Evolutionary conservation across 495 filamentous ascomycete species (phyloP), one percentile per base, ranked within the genome.

Genomic region (Parathielavia hyrcaniae): DNA sequence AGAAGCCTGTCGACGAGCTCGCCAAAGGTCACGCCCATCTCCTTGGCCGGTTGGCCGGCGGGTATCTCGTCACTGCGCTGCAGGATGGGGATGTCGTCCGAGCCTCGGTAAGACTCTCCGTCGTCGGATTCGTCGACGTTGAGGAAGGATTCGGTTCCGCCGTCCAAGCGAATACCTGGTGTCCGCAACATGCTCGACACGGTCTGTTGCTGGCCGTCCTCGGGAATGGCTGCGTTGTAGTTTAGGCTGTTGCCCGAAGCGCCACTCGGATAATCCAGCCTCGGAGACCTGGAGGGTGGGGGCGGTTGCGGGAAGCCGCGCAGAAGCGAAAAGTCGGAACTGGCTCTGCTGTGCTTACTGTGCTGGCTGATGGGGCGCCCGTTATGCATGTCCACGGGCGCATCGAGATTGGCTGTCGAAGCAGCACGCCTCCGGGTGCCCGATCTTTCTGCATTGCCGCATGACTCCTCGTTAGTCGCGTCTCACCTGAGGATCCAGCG

Each of bases 1-100:
- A 97, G 75, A 34, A 98, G 77, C 44, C 89, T 85, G 69, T 97
- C 90, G 16, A 97, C 86, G 10, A 98, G 78, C 52, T 95, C 89
- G 63, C 95, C 90, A 64, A 95, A 96, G 8, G 82, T 83, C 19
- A 86, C 75, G 5, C 89, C 89, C 12, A 74, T 69, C 50, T 80
- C 80, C 67, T 76, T 79, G 11, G 71, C 67, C 5, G 77, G 71
- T 57, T 73, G 71, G 30, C 81, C 78, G 38, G 74, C 68, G 23
- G 77, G 63, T 46, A 54, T 69, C 43, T 81, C 78, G 51, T 81
- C 78, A 54, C 72, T 74, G 41, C 82, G 78, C 64, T 81, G 79
- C 32, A 85, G 65, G 45, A 84, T 80, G 30, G 81, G 82, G 58
- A 81, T 78, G 55, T 84, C 83, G 50, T 86, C 83, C 20, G 79